A percentile compares a stretch with the other conserved stretches of the same genome.
Evolutionary conservation across 202 grass and related monocot species (phyloP).

Genomic region (Eragrostis tef): DNA sequence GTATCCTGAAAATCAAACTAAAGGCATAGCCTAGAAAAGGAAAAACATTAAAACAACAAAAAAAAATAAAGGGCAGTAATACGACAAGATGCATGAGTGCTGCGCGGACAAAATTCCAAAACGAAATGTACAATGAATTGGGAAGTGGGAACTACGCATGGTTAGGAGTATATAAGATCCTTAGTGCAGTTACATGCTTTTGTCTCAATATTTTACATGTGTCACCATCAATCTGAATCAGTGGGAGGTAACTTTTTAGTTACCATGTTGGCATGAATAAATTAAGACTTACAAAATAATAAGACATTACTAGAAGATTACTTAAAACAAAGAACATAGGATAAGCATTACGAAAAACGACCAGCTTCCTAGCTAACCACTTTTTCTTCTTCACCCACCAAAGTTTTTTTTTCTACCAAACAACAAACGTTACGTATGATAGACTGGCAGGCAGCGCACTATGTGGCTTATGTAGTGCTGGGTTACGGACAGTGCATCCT

Average conservation of each 20-base stretch:
- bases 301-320: neutral
- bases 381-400: constrained; percentile 17
- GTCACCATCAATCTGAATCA: constrained; percentile 7
- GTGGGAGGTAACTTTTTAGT: too few relatives aligned
- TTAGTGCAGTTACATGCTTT: constrained; percentile 23
- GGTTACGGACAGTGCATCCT: constrained; percentile 24
- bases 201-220: constrained; percentile 20
- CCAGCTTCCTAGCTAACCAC: constrained; percentile 4
- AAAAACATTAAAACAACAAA: too few relatives aligned
- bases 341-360: neutral
- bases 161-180: neutral
- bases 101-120: neutral
- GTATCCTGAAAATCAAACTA: neutral
- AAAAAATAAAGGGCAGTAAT: too few relatives aligned
- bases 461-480: neutral
- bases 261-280: too few relatives aligned
- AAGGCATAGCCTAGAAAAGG: neutral
- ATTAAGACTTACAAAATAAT: neutral
- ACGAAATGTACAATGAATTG: neutral
- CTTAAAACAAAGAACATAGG: neutral
- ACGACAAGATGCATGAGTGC: neutral
- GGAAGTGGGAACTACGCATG: neutral
- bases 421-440: constrained; percentile 4
- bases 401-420: constrained; percentile 23
- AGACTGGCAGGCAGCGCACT: constrained; percentile 1